Evolutionary conservation across 1,284 basidiomycete genomes (phyloP), one percentile per base, ranked within the genome.

Genomic region (Trichosporon asahii): DNA sequence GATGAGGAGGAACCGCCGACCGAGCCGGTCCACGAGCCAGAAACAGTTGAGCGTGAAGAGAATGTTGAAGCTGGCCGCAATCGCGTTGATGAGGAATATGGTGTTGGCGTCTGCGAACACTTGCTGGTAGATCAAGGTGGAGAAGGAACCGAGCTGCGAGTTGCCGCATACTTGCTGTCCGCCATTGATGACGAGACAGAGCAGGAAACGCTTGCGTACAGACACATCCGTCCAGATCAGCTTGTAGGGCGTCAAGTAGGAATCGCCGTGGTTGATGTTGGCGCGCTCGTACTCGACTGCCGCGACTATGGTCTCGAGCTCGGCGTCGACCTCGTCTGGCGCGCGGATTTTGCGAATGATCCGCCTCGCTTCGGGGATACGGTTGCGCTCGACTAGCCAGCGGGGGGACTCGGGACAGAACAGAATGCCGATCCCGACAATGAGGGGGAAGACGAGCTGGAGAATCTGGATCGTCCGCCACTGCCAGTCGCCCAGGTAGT

Each of bases 351-450:
- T 63, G 23, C 53, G 60, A 21, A 74, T 40, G 33, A 68, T 49
- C 9, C 25, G n/a, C 18, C 71, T 73, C 3, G 73, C 65, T 37
- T 78, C 73, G 35, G 76, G 70, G 49, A 76, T 72, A 12, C 72
- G 67, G 4, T 74, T 75, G 25, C 40, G 31, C 31, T 88, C 86
- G 2, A 89, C 83, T 18, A 89, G 87, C 89, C 74, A 84, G 85
- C 23, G 88, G 88, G 74, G 89, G 80, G 79, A 88, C 88, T 53
- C 88, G 85, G 64, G 88, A 85, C n/a, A 79, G 29, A 65, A 65
- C 40, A 72, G 63, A 69, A 74, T 70, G 31, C 87, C 88, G 35
- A 88, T 76, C 15, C 64, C 66, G 67, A 61, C 67, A 25, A 37
- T 61, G 55, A 61, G 49, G 67, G 69, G 69, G 69, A 60, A 73